Percentiles rank a stretch among this genome's conserved stretches.
Conservation (phyloP, 768 basidiomycete species). For the Suillus luteus region DNA sequence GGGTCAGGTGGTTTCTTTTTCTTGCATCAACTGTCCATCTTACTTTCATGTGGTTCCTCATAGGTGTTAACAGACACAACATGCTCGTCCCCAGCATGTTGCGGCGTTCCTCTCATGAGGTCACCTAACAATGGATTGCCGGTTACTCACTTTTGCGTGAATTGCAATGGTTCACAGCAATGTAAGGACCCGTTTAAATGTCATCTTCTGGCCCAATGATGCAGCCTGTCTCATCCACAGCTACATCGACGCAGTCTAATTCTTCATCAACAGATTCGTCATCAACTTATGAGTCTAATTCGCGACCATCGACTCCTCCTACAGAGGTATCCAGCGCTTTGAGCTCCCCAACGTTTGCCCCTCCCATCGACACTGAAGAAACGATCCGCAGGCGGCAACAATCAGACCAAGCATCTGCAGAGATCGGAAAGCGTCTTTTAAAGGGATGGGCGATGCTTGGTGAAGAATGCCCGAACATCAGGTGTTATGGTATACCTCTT, state of each 20-base stretch:
- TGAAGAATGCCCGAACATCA: constrained; percentile 72
- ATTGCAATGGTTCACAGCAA: constrained; percentile 50
- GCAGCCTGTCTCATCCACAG: background rate
- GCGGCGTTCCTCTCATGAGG: constrained; percentile 67
- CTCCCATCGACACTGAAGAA: constrained; percentile 67
- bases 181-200: constrained; percentile 25
- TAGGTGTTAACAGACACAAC: constrained; percentile 67
- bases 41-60: constrained; percentile 4
- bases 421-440: constrained; percentile 76
- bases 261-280: constrained; percentile 47
- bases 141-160: constrained; percentile 58
- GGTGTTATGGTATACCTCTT: constrained; percentile 82
- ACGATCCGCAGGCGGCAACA: constrained; percentile 71
- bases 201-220: background rate
- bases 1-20: constrained; percentile 46
- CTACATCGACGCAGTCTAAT: constrained; percentile 29
- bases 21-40: constrained; percentile 1
- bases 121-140: constrained; percentile 58
- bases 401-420: constrained; percentile 76
- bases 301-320: constrained; percentile 73
- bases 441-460: constrained; percentile 90
- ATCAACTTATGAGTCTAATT: constrained; percentile 44
- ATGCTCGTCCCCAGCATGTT: constrained; percentile 58
- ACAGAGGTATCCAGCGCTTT: constrained; percentile 68
- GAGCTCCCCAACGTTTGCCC: constrained; percentile 64